Evolutionary conservation across 768 basidiomycete genomes (phyloP), one percentile per base, ranked within the genome.

Genomic region (Tricholoma sp.): DNA sequence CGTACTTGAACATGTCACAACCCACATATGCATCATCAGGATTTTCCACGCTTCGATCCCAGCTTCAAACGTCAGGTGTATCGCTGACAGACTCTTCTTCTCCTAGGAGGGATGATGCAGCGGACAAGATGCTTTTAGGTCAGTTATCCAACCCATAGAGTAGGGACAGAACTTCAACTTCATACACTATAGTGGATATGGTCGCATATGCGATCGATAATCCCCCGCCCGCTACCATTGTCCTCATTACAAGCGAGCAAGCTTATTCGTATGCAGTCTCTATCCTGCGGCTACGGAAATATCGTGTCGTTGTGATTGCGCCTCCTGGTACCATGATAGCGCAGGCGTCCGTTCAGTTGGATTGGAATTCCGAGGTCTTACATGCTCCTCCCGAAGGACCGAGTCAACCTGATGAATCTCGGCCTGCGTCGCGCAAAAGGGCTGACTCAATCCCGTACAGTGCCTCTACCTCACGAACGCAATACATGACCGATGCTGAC

Each of bases 91-190:
- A 76, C 47, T 76, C 72, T 56, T 72, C 74, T 11, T 70, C 70
- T 47, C 66, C 69, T 55, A 70, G 69, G 39, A 64, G 67, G 32
- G 73, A 73, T 48, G 70, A 73, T 49, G 77, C 76, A 5, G 76
- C 74, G 12, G 78, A 78, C 61, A 79, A 79, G 62, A 80, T 79
- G 76, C 77, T 83, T 37, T 69, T 80, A 20, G 77, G 80, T 78
- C 44, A 58, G 68, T 61, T 10, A 33, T 60, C 37, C 11, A 39
- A 24, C 11, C n/a, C 32, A 48, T 34, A 2, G 6, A 17, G 28
- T 24, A 24, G 24, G 2, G 4, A 24, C 24, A 24, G 24, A 24
- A 24, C 24, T 24, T 24, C 24, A 24, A 24, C 24, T 4, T 24
- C 4, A 24, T 24, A 2, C 24, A 24, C 24, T 24, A 24, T 17